A percentile compares a stretch with the other conserved stretches of the same genome.
Conservation (phyloP, 768 basidiomycete species). For the Boletus bicolor region DNA sequence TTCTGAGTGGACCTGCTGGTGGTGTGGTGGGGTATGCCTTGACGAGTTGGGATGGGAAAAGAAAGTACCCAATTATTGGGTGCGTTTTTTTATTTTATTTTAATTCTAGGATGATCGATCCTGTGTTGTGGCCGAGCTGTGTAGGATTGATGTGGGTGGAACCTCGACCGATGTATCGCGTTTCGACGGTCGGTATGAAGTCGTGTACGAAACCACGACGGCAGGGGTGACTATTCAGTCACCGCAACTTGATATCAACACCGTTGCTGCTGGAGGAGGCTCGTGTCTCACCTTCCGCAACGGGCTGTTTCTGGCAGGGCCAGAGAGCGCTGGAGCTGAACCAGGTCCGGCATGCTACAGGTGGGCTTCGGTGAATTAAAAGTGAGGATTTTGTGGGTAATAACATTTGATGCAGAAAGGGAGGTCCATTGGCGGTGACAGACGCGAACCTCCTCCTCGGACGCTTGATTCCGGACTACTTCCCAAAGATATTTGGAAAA, state of each 20-base stretch:
- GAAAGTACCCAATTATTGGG: constrained; percentile 80
- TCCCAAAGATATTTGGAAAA: constrained; percentile 94
- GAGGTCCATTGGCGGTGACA: constrained; percentile 87
- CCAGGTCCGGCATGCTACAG: constrained; percentile 92
- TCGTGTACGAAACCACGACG: constrained; percentile 94
- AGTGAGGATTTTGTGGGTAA: not conserved
- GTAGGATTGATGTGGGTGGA: constrained; percentile 87
- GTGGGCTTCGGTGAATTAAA: constrained; percentile 36
- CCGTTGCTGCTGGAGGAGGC: constrained; percentile 93
- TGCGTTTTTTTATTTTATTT: constrained; percentile 33
- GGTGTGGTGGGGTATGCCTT: constrained; percentile 94
- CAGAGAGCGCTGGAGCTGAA: constrained; percentile 89
- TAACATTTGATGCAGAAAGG: constrained; percentile 53
- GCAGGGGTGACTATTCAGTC: constrained; percentile 91
- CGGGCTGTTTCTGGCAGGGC: constrained; percentile 87
- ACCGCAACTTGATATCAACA: constrained; percentile 93
- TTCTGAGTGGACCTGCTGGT: constrained; percentile 90
- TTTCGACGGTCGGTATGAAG: constrained; percentile 86
- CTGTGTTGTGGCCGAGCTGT: not conserved
- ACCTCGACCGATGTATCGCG: constrained; percentile 96
- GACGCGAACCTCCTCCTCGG: constrained; percentile 92
- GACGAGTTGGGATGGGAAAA: constrained; percentile 76
- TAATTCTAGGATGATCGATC: not conserved
- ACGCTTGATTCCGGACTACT: constrained; percentile 83
- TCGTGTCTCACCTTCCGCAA: constrained; percentile 87